Evolutionary conservation across 2,329 filamentous ascomycete species (phyloP).

Genomic region (Fusarium chaquense): DNA sequence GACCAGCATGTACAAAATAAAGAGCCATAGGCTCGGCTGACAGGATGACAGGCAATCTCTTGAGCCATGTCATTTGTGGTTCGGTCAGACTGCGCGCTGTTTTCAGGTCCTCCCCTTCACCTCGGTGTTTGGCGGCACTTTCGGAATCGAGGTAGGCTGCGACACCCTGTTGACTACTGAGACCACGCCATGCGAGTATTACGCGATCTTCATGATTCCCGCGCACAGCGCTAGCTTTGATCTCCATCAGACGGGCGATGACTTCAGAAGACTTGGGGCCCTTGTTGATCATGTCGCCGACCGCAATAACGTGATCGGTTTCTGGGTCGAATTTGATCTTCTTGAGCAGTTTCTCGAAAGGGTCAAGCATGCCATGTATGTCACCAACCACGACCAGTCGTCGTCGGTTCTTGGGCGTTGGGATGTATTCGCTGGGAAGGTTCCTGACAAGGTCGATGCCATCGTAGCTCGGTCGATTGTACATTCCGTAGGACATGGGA

Average conservation of each 20-base stretch:
- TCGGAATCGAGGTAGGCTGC: conserved; percentile 46
- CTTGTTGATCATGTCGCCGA: conserved; percentile 86
- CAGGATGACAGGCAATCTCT: conserved; percentile 81
- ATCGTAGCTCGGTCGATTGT: conserved; percentile 55
- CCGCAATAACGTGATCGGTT: conserved; percentile 78
- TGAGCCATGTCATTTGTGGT: conserved; percentile 76
- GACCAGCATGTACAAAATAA: conserved; percentile 84
- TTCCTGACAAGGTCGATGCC: conserved; percentile 49
- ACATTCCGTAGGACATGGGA: conserved; percentile 57
- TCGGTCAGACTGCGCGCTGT: conserved; percentile 65
- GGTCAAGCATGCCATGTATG: conserved; percentile 85
- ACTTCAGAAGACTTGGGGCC: conserved; percentile 86
- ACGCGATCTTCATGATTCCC: conserved; percentile 94
- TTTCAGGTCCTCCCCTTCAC: conserved; percentile 60
- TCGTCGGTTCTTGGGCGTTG: conserved; percentile 57
- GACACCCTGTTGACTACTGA: conserved; percentile 45
- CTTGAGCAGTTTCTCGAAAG: conserved; percentile 74
- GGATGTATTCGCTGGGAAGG: conserved; percentile 50
- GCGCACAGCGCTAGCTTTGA: conserved; percentile 84
- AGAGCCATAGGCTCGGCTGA: conserved; percentile 74
- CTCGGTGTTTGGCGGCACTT: conserved; percentile 49
- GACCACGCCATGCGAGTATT: conserved; percentile 69
- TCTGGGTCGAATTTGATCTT: conserved; percentile 70
- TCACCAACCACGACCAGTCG: conserved; percentile 88
- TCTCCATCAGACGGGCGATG: conserved; percentile 77